Evolutionary conservation across 2,329 filamentous ascomycete genomes (phyloP), one percentile per base, ranked within the genome.

Genomic region (Aspergillus proliferans): DNA sequence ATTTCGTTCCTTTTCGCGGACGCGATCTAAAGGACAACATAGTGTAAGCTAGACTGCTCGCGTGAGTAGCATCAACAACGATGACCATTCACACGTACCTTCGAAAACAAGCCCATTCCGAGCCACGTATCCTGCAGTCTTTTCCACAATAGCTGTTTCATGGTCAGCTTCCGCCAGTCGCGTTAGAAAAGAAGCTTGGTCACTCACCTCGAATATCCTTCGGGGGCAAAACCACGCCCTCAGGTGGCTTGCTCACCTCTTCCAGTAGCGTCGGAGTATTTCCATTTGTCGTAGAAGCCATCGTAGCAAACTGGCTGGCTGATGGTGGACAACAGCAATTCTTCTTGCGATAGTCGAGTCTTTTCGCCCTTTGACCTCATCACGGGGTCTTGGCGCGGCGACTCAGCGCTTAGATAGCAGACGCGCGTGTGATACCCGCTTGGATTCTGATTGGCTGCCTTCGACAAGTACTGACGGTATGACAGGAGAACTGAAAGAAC

Each of bases 121-220:
- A 51, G 85, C 84, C 50, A 96, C 88, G 67, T 94, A 97, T 43
- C 90, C 90, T 47, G 93, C 92, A 10, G 92, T 95, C 75, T 95
- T 97, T 70, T 96, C 91, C 63, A 98, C 84, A 58, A 92, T 81
- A 18, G 77, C 77, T 77, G 67, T 51, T 52, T 49, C 19, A 45
- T 21, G 19, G 50, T 71, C 51, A 70, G 64, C 48, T 54, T 41
- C 9, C 38, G 15, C 40, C 22, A 42, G 33, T 47, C 40, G 39
- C 39, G 41, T n/a, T 14, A 30, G 30, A 34, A 15, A 15, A 46
- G 3, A 34, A 40, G 14, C 26, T 46, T n/a, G 10, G 24, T 19
- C 43, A 64, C 66, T 51, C 58, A 76, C 77, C 77, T 76, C 90
- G 85, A 63, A 96, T 90, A 65, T 91, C 87, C 66, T 84, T 82